These are phyloP conservation scores for Glebionis coronaria DNA, from an alignment of 129 eudicot species.

Conservation along the genomic window DNA sequence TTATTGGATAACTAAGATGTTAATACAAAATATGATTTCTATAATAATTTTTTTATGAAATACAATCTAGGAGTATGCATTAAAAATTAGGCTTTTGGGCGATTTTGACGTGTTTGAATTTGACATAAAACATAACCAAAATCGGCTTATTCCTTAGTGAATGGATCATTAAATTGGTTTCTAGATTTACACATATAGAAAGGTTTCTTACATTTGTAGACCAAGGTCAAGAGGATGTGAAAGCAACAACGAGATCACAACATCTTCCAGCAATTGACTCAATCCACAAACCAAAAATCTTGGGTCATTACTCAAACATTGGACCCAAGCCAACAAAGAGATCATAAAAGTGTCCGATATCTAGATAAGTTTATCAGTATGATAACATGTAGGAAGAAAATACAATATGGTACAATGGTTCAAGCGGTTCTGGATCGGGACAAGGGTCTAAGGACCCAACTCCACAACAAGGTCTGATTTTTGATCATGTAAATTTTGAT, in stretches of 20 bases:
- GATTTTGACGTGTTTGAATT: background rate
- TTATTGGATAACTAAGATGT: too few species aligned
- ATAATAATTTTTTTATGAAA: too few species aligned
- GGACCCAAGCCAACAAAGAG: too few species aligned
- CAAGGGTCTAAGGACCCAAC: too few species aligned
- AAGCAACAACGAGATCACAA: too few species aligned
- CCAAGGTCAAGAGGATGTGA: slow-evolving; percentile 66
- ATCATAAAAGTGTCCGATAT: background rate
- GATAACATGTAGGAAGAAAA: background rate
- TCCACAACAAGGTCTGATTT: too few species aligned
- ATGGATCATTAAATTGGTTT: background rate
- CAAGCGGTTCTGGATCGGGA: too few species aligned
- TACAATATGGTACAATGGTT: slow-evolving; percentile 16
- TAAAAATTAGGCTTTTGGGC: too few species aligned
- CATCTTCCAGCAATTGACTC: slow-evolving; percentile 62
- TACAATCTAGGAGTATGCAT: too few species aligned
- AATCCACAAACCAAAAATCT: too few species aligned
- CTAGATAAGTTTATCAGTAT: background rate
- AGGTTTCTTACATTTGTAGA: slow-evolving; percentile 57
- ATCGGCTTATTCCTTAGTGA: background rate
- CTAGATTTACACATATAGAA: background rate
- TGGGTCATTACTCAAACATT: slow-evolving; percentile 3
- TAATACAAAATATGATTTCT: too few species aligned
- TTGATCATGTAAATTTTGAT: too few species aligned
- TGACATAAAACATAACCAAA: background rate